Percentiles rank a stretch among this genome's conserved stretches.
Evolutionary conservation across 352 stramenopile species (phyloP).

Genomic region (Globisporangium echinulatum): DNA sequence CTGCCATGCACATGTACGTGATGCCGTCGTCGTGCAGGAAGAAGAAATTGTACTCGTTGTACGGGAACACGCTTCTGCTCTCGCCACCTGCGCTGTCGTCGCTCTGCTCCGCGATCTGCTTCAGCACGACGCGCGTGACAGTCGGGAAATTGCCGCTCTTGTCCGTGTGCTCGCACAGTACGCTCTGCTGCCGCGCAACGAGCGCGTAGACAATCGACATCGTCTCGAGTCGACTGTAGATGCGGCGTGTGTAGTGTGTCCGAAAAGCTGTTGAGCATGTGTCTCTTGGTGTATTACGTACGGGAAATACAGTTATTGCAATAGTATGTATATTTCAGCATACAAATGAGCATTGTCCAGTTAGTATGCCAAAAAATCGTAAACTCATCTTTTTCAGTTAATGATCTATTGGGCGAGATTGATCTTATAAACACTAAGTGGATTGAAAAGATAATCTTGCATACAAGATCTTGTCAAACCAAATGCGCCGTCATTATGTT

Average conservation of each 20-base stretch:
- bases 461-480: no score
- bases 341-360: no score
- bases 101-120: slow-evolving; percentile 58
- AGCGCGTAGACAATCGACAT: slow-evolving; percentile 80
- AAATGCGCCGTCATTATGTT: no score
- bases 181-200: slow-evolving; percentile 61
- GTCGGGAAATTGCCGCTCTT: slow-evolving; percentile 71
- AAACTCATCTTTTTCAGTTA: no score
- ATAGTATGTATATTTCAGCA: no score
- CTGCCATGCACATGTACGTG: slow-evolving; percentile 82
- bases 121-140: slow-evolving; percentile 67
- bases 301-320: no score
- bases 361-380: no score
- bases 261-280: neutral
- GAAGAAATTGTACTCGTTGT: slow-evolving; percentile 81
- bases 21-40: slow-evolving; percentile 66
- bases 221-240: neutral
- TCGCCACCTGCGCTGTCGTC: slow-evolving; percentile 7
- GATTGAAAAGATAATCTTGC: no score
- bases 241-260: neutral
- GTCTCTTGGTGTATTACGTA: no score
- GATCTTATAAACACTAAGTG: no score
- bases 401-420: no score
- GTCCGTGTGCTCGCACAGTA: slow-evolving; percentile 76
- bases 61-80: slow-evolving; percentile 60